Base-by-base conservation (phyloP, 179 eudicot genomes). In the Nepenthes alata region DNA sequence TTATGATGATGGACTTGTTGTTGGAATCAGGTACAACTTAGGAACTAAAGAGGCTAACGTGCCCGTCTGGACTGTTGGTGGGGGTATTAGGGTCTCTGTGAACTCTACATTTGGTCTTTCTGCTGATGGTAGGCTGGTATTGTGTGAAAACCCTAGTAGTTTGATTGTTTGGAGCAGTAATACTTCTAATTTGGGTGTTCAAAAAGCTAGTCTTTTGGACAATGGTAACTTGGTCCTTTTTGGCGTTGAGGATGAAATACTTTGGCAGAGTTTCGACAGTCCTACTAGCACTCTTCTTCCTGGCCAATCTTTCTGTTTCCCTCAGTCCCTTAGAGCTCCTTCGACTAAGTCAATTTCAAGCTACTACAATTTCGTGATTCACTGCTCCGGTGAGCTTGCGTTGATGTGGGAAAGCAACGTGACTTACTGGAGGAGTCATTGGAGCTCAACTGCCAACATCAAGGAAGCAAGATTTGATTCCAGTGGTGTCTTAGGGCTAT, bases 41-140 rank as follows among this genome's bases (percentile, higher is more conserved):
- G 85, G 77, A 0, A 66, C 52, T 2, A 68, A 71, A 66, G 57
- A 60, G 58, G 80, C 78, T 44, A 79, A 74, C 71, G 34, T 76
- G 49, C 86, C 82, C 67, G 77, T 84, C 69, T 84, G 89, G 89
- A 77, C 78, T 55, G 72, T 77, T 66, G 89, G 86, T 75, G 86
- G 84, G 25, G 84, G 82, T 34, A 56, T 81, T 71, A 79, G 77
- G 67, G 86, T 81, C 65, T 70, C 86, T 61, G 34, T 38, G 47
- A 84, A 77, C 69, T 77, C 86, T 15, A 73, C 77, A 47, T 74
- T 84, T 70, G 72, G 72, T 71, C 74, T 84, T 37, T 62, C 70
- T 59, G 50, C 60, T 62, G 84, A 84, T 79, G 89, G 89, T 52
- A 77, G 74, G 69, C 64, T 84, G 11, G 61, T 77, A 3, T 79